A percentile compares a stretch with the other conserved stretches of the same genome.
Conservation (phyloP, 495 filamentous ascomycete species). For the Tuber indicum region DNA sequence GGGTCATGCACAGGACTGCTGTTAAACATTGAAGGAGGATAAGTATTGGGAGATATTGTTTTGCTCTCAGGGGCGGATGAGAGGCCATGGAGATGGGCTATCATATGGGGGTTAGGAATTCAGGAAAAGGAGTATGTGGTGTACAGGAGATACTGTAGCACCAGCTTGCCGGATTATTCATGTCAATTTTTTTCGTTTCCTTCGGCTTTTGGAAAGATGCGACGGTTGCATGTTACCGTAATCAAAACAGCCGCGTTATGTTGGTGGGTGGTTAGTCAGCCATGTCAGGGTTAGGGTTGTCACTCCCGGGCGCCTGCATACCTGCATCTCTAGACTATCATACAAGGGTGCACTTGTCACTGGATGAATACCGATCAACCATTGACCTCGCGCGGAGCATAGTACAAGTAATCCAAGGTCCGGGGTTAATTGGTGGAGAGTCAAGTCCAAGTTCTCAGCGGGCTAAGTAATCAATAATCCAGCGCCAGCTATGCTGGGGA, state of each 20-base stretch:
- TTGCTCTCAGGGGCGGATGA: conserved; percentile 32
- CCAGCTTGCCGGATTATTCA: not conserved
- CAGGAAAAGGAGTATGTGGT: not conserved
- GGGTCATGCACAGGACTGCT: conserved; percentile 49
- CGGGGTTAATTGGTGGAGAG: not conserved
- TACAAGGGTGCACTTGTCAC: no score
- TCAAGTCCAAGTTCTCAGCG: not conserved
- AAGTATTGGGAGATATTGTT: conserved; percentile 31
- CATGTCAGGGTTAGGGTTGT: not conserved
- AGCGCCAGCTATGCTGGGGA: not conserved
- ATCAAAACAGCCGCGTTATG: not conserved
- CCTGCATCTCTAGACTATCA: no score
- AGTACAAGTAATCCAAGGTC: not conserved
- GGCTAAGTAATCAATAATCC: not conserved
- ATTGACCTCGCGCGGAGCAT: not conserved
- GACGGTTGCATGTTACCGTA: conserved; percentile 23
- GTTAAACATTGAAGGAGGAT: conserved; percentile 41
- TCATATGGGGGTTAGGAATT: conserved; percentile 17
- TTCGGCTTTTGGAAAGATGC: conserved; percentile 17
- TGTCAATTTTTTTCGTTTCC: not conserved
- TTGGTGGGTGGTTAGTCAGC: not conserved
- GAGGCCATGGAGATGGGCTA: conserved; percentile 26
- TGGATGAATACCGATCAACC: not conserved
- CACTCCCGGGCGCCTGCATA: no score
- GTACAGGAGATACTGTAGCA: not conserved